Conservation (phyloP, 805 yeast genomes). For the Kazachstania psychrophila region DNA sequence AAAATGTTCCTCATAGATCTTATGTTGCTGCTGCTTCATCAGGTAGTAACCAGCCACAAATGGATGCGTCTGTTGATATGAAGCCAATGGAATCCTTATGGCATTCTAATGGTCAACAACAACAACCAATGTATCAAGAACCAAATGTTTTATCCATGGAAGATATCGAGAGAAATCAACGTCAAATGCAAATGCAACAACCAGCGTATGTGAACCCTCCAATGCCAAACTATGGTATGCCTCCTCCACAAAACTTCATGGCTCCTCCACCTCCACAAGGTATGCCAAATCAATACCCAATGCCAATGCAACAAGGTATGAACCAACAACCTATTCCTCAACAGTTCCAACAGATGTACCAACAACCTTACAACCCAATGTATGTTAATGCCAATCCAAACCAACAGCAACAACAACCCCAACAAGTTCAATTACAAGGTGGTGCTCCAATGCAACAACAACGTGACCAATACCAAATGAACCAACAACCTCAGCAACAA, state of each 20-base stretch:
- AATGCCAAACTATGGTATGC: slow-evolving; percentile 1
- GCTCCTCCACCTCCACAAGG: slow-evolving; percentile 13
- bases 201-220: slow-evolving; percentile 2
- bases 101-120: slow-evolving; percentile 26
- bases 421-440: slow-evolving; percentile 6
- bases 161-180: slow-evolving; percentile 63
- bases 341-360: slow-evolving; percentile 7
- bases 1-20: slow-evolving; percentile 12
- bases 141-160: slow-evolving; percentile 54
- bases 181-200: slow-evolving; percentile 20
- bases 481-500: slow-evolving; percentile 5
- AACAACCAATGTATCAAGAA: slow-evolving; percentile 6
- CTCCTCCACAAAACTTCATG: slow-evolving; percentile 15
- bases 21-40: slow-evolving; percentile 26
- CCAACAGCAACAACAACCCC: slow-evolving; percentile 13
- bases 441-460: background rate
- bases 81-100: slow-evolving; percentile 69
- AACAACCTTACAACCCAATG: background rate
- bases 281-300: slow-evolving; percentile 5
- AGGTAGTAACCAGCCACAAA: slow-evolving; percentile 5
- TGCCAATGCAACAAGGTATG: background rate
- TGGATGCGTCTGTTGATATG: slow-evolving; percentile 29
- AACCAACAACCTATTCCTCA: slow-evolving; percentile 9
- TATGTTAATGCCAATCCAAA: slow-evolving; percentile 15
- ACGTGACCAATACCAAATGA: background rate